Base-by-base conservation (phyloP, 768 basidiomycete species). In the Agrocybe chaxingu region DNA sequence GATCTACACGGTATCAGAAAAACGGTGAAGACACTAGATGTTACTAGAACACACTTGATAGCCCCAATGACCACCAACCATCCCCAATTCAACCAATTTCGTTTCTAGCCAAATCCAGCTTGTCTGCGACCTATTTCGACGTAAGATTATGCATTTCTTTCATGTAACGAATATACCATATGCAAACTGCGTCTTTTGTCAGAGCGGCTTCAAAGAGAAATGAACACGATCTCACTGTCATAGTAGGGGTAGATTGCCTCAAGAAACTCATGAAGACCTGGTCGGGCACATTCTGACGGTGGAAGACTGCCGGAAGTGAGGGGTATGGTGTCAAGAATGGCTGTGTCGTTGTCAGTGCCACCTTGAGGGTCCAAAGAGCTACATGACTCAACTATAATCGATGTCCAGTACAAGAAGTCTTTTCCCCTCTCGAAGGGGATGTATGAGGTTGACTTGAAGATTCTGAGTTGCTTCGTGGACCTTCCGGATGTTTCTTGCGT, bases 81-180 rank as follows among this genome's bases (percentile, higher is more conserved):
- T 91, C 12, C 82, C 89, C 7, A 94, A 75, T 65, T 94, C 92
- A 9, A 89, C 84, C 7, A 96, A 74, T 65, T 93, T 95, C 11
- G 84, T 81, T 70, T 93, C 91, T 12, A 93, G 73, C 91, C 91
- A 93, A 44, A 89, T 75, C 92, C 92, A 93, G 55, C 82, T 85
- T 3, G 92, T 93, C 62, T 91, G 88, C 1, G 84, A 86, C 87
- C 86, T 88, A 54, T 30, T 18, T 16, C 29, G 9, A 24, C 49
- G n/a, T 11, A 34, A 35, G 18, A 8, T 30, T 12, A 42, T 18
- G 18, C 7, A 19, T 40, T 16, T 18, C n/a, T 24, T 34, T 47
- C 16, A 35, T 2, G 18, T 33, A n/a, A 19, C n/a, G 24, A 13
- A 45, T 12, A 13, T 61, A 88, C 92, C 92, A 95, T 54, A 95